Conservation (phyloP, 768 basidiomycete species). For the Crucibulum laeve region DNA sequence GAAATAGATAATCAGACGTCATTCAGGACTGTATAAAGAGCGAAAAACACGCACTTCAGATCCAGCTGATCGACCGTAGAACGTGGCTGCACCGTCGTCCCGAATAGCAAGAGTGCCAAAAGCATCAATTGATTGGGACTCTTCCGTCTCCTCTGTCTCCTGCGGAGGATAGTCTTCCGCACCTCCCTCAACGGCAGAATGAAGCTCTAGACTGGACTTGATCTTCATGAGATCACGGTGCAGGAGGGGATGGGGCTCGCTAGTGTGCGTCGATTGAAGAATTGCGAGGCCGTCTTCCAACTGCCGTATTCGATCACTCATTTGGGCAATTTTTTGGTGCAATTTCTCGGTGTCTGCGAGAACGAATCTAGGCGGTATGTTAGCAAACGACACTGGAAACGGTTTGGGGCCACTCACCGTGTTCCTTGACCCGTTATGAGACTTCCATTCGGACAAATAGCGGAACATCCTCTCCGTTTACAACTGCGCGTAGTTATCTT, state of each 20-base stretch:
- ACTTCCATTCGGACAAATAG: slow-evolving; percentile 77
- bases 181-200: slow-evolving; percentile 49
- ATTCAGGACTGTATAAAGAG: background rate
- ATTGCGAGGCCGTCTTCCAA: slow-evolving; percentile 66
- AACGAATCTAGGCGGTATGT: slow-evolving; percentile 48
- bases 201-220: slow-evolving; percentile 67
- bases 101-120: slow-evolving; percentile 68
- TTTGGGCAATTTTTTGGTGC: slow-evolving; percentile 61
- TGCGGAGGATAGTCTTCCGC: slow-evolving; percentile 14
- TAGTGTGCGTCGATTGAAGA: slow-evolving; percentile 43
- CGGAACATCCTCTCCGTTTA: slow-evolving; percentile 70
- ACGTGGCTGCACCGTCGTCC: slow-evolving; percentile 66
- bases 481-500: slow-evolving; percentile 30
- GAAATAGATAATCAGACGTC: background rate
- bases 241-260: slow-evolving; percentile 57
- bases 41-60: slow-evolving; percentile 49
- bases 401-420: slow-evolving; percentile 40
- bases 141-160: slow-evolving; percentile 30
- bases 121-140: slow-evolving; percentile 56
- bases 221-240: slow-evolving; percentile 55
- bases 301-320: slow-evolving; percentile 69
- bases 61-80: slow-evolving; percentile 70
- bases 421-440: slow-evolving; percentile 77
- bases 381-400: slow-evolving; percentile 2
- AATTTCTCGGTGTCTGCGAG: slow-evolving; percentile 68